These are phyloP conservation scores for Chaetomium globosum DNA, from an alignment of 2,329 filamentous ascomycete genomes.

Conservation along the genomic window DNA sequence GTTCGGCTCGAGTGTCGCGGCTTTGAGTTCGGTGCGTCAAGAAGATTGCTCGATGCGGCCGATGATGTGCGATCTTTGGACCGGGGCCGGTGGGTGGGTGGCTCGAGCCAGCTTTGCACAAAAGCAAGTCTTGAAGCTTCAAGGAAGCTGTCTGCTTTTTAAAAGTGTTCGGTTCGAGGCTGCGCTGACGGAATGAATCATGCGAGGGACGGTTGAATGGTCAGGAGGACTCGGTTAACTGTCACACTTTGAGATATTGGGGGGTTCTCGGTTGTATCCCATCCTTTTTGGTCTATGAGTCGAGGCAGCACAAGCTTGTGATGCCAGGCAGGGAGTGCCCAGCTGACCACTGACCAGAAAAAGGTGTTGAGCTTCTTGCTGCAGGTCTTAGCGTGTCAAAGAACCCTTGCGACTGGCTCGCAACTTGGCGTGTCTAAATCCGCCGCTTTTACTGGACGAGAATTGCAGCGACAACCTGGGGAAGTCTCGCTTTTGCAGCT, in stretches of 20 bases:
- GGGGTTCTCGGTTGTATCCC: neutral
- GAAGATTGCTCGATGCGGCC: neutral
- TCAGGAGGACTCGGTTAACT: neutral
- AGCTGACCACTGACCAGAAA: conserved; percentile 28
- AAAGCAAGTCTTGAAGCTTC: neutral
- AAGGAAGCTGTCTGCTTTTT: neutral
- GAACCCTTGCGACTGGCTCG: conserved; percentile 31
- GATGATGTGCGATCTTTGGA: neutral
- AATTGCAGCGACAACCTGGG: neutral
- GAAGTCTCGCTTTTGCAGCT: neutral
- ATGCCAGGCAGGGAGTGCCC: conserved; percentile 30
- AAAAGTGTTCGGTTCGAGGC: neutral
- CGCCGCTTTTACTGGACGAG: conserved; percentile 25
- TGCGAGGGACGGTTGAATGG: neutral
- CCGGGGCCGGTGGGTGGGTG: no score
- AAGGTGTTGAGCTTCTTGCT: conserved; percentile 30
- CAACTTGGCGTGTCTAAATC: conserved; percentile 28
- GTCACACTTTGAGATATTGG: neutral
- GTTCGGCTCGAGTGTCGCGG: neutral
- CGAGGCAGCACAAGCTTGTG: conserved; percentile 27
- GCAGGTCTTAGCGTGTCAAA: conserved; percentile 26
- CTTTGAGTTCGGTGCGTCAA: neutral
- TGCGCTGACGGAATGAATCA: neutral
- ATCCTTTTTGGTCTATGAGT: neutral
- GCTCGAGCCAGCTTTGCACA: neutral